These are phyloP conservation scores for Mycena amicta DNA, from an alignment of 768 basidiomycete genomes.

Conservation along the genomic window DNA sequence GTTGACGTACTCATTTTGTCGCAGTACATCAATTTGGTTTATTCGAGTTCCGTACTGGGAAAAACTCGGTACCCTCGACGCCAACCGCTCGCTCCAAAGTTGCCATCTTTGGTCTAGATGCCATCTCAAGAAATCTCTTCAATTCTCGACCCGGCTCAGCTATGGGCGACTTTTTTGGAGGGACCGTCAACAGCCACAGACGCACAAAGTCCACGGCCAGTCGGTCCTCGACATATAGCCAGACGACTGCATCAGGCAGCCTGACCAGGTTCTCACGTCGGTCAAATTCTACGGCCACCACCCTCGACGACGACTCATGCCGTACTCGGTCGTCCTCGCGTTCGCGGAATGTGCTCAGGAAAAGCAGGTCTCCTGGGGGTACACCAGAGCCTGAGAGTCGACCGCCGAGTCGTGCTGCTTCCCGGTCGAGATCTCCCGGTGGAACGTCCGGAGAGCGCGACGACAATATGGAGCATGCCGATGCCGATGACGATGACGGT, in stretches of 20 bases:
- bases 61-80: conserved; percentile 77
- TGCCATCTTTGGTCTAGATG: conserved; percentile 88
- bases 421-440: conserved; percentile 33
- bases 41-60: conserved; percentile 82
- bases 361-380: conserved; percentile 46
- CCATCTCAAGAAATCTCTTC: conserved; percentile 88
- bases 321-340: conserved; percentile 47
- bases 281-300: conserved; percentile 64
- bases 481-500: conserved; percentile 46
- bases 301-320: conserved; percentile 64
- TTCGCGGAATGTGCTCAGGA: conserved; percentile 47
- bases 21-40: conserved; percentile 87
- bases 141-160: conserved; percentile 65
- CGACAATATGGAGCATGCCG: conserved; percentile 45
- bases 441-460: conserved; percentile 47
- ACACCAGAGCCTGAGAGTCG: conserved; percentile 49
- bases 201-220: conserved; percentile 71
- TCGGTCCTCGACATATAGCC: conserved; percentile 74
- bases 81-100: conserved; percentile 81
- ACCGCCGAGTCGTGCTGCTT: conserved; percentile 44
- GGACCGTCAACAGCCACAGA: conserved; percentile 67
- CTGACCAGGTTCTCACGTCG: conserved; percentile 73
- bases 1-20: conserved; percentile 7
- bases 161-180: conserved; percentile 76
- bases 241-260: conserved; percentile 67